phyloP scores from a whole-genome alignment of 306 rosid species.

The Cucumis cinereus region DNA sequence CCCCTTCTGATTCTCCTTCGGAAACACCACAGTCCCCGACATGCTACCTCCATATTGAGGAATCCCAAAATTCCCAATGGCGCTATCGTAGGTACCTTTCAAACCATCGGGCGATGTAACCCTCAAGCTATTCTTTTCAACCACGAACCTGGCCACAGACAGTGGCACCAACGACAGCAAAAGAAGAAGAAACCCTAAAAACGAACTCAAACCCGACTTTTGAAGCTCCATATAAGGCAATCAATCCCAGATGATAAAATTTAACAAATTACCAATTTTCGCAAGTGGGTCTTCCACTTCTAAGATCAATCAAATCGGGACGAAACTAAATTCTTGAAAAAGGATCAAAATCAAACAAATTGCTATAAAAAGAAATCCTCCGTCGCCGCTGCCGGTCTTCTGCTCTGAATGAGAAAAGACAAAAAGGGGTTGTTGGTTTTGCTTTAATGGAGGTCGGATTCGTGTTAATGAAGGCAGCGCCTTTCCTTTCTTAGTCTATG shows the following conservation, averaged over 20 bases:
- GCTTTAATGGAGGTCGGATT: conserved; percentile 3
- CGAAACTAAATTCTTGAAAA: neutral
- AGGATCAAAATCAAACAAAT: neutral
- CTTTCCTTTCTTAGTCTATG: neutral
- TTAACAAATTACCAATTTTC: conserved; percentile 3
- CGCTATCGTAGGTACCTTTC: conserved; percentile 72
- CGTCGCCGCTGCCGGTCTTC: neutral
- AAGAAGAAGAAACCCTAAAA: conserved; percentile 75
- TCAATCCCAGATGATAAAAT: neutral
- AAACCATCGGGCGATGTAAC: conserved; percentile 79
- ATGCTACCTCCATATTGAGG: conserved; percentile 99
- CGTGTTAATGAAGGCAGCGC: neutral
- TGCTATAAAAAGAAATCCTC: neutral
- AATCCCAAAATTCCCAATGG: conserved; percentile 96
- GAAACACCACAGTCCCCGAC: conserved; percentile 77
- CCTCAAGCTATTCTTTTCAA: conserved; percentile 93
- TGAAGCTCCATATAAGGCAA: conserved; percentile 40
- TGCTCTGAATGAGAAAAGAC: neutral
- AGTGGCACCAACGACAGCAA: conserved; percentile 27
- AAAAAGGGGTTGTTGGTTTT: neutral
- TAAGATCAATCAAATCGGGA: neutral
- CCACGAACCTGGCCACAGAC: conserved; percentile 66
- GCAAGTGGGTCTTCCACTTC: conserved; percentile 2
- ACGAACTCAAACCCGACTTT: conserved; percentile 25
- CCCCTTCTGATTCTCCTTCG: conserved; percentile 76